Evolutionary conservation across 441 rosid genomes (phyloP), one percentile per base, ranked within the genome.

Genomic region (Isatis lusitanica): DNA sequence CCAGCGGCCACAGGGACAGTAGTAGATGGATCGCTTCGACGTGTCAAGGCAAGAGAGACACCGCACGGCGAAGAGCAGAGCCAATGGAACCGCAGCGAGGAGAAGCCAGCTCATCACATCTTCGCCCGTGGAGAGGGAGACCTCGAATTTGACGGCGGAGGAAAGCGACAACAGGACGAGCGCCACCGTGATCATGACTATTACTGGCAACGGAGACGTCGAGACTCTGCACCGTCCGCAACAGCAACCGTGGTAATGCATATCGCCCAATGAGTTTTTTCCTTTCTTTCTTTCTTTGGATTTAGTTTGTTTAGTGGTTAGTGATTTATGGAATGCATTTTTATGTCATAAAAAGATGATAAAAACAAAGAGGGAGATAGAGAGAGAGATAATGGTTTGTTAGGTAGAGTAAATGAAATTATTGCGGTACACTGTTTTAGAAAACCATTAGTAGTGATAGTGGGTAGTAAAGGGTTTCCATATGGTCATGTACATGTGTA

Each of bases 1-100:
- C 82, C 77, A 80, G 71, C 80, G 81, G 17, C 83, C 82, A 57
- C 86, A 83, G 0, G 76, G 71, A 56, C 84, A 83, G 35, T 64
- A 68, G 40, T 66, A 8, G 12, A 17, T 17, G 40, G 80, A 60
- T 43, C 42, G 56, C 47, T 70, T 62, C 0, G 80, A 73, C 6
- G 84, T 74, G 11, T 73, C 79, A 16, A 24, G 69, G 48, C 79
- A 76, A 26, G 82, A 74, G 56, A 82, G 60, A 38, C 78, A 80
- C 16, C 83, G 75, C 12, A 83, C 53, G 44, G 83, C 69, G 15
- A 83, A 28, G 0, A 83, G 70, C 11, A 83, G 53, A 6, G 30
- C 78, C 47, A 81, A 12, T 8, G 79, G 72, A 31, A 67, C 70
- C 24, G 72, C 65, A 0, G 80, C 74, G 21, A 83, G 78, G 43